Evolutionary conservation across 352 stramenopile species (phyloP).

Genomic region (Phytophthora capsici): DNA sequence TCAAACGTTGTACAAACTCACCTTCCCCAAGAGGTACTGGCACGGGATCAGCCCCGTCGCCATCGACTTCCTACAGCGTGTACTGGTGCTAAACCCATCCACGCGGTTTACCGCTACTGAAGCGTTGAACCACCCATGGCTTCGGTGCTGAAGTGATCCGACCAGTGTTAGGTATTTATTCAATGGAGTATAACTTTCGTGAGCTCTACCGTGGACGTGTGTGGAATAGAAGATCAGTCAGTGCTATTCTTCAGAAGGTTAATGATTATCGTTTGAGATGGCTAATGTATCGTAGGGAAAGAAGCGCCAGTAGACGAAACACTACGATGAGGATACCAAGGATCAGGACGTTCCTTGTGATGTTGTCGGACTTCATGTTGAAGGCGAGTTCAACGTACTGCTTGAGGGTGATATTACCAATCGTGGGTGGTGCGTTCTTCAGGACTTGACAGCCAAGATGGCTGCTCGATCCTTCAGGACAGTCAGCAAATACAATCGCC

Average conservation of each 20-base stretch:
- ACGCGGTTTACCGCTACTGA: slow-evolving; percentile 57
- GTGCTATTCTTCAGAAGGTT: too few relatives aligned
- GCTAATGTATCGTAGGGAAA: slow-evolving; percentile 58
- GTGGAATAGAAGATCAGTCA: too few relatives aligned
- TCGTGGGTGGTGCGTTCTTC: slow-evolving; percentile 32
- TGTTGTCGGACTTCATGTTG: slow-evolving; percentile 43
- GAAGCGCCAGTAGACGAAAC: slow-evolving; percentile 55
- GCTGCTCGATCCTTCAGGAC: slow-evolving; percentile 18
- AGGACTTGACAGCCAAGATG: slow-evolving; percentile 40
- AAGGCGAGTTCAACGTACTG: slow-evolving; percentile 48
- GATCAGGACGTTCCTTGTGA: slow-evolving; percentile 39
- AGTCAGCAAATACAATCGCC: slow-evolving; percentile 49
- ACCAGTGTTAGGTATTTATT: slow-evolving; percentile 45
- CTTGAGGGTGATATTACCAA: slow-evolving; percentile 48
- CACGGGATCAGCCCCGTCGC: slow-evolving; percentile 59
- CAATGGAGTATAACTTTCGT: slow-evolving; percentile 21
- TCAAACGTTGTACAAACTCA: slow-evolving; percentile 66
- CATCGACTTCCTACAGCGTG: slow-evolving; percentile 61
- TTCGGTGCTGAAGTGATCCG: slow-evolving; percentile 31
- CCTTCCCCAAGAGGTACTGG: slow-evolving; percentile 83
- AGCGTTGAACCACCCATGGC: slow-evolving; percentile 63
- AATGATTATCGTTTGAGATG: slow-evolving; percentile 54
- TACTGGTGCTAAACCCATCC: slow-evolving; percentile 68
- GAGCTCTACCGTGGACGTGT: neutral
- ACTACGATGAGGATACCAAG: slow-evolving; percentile 48